phyloP scores from a whole-genome alignment of 345 rosid species.

The Streptanthus diversifolius region DNA sequence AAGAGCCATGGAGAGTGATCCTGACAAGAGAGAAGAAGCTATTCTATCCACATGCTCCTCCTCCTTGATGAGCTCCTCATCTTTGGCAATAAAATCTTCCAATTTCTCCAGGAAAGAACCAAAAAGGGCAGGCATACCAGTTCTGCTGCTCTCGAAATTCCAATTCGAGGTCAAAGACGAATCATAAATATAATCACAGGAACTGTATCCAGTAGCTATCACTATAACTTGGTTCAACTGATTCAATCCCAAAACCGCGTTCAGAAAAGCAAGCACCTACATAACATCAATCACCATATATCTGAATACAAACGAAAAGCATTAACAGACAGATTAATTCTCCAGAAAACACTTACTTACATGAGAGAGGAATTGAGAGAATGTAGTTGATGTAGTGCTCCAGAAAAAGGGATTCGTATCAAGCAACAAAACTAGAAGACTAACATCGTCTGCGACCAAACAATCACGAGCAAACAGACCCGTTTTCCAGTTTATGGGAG shows the following conservation, averaged over 20 bases:
- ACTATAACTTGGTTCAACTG: conserved; percentile 81
- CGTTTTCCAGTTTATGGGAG: neutral
- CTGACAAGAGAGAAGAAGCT: conserved; percentile 70
- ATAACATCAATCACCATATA: neutral
- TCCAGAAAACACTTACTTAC: conserved; percentile 37
- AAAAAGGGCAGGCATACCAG: conserved; percentile 50
- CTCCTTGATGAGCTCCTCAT: conserved; percentile 53
- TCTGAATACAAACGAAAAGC: neutral
- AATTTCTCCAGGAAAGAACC: conserved; percentile 52
- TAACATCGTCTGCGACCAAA: conserved; percentile 67
- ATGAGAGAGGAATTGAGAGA: conserved; percentile 77
- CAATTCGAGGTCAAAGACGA: conserved; percentile 44
- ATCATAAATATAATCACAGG: conserved; percentile 77
- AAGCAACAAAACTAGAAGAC: conserved; percentile 66
- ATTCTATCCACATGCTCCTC: conserved; percentile 41
- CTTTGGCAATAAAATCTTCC: conserved; percentile 60
- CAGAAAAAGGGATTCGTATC: conserved; percentile 89
- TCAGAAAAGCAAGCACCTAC: conserved; percentile 84
- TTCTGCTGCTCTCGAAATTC: conserved; percentile 44
- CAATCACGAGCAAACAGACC: neutral
- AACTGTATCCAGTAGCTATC: conserved; percentile 78
- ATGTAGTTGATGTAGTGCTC: conserved; percentile 57
- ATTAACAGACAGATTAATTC: neutral
- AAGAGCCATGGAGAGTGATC: conserved; percentile 92
- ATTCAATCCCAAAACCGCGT: conserved; percentile 62